Evolutionary conservation across 306 rosid genomes (phyloP), one percentile per base, ranked within the genome.

Genomic region (Glycine tomentella): DNA sequence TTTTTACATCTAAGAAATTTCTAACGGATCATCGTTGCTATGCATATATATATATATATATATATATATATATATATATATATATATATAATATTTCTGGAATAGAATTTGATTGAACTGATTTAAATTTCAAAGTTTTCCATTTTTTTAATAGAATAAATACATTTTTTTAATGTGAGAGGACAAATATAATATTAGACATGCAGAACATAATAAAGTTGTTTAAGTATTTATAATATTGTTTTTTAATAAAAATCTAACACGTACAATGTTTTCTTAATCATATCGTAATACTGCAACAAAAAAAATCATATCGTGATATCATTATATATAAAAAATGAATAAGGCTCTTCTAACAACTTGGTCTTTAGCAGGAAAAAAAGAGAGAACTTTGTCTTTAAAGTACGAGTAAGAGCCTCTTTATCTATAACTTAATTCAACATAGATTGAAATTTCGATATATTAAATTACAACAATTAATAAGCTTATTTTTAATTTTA

Each of bases 1-100:
- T 14, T 51, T 25, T 36, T 73, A 57, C 61, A 12, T 46, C 56
- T 16, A 65, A 12, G 84, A 75, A 77, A 76, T 34, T 86, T 57
- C 50, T 56, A 14, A 10, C 65, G 33, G 49, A 61, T 45, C 59
- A 7, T 15, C 0, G 3, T 55, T 63, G 40, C 25, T 7, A 6
- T 44, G 2, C 31, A 25, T n/a, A n/a, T n/a, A n/a, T n/a, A n/a
- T n/a, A n/a, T n/a, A n/a, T n/a, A n/a, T n/a, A n/a, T n/a, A n/a
- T n/a, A n/a, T n/a, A n/a, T 20, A 20, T 20, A 11, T 44, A n/a
- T 42, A 14, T 63, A 36, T 38, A 38, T 68, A 36, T 52, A n/a
- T n/a, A n/a, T 34, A 11, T 31, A n/a, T 75, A 65, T 2, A 55
- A n/a, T n/a, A 34, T 25, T 63, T 81, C 52, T 17, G 17, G 56